Percentiles rank a stretch among this genome's conserved stretches.
phyloP scores from a whole-genome alignment of 768 basidiomycete genomes.

The Chalciporus piperatus region DNA sequence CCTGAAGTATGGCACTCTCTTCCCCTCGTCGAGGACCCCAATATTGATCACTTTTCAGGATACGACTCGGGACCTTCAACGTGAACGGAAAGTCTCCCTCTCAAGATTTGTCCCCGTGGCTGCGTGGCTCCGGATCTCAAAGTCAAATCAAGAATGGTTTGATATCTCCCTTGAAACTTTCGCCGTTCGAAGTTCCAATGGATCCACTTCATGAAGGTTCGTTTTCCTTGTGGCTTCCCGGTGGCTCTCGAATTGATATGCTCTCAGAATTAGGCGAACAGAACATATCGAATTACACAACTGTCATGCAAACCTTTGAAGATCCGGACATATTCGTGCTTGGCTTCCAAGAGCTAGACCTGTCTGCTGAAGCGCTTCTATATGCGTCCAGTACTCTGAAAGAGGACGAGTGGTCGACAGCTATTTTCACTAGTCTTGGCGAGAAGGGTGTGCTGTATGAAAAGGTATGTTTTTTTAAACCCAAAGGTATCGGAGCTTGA shows the following conservation, averaged over 20 bases:
- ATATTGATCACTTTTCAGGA: slow-evolving; percentile 33
- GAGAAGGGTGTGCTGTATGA: slow-evolving; percentile 60
- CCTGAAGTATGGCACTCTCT: slow-evolving; percentile 19
- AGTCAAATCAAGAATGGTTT: slow-evolving; percentile 10
- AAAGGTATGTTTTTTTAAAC: slow-evolving; percentile 45
- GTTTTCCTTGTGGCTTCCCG: neutral
- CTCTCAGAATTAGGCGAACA: slow-evolving; percentile 10
- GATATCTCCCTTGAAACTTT: slow-evolving; percentile 37
- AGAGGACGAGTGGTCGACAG: slow-evolving; percentile 70
- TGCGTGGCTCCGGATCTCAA: slow-evolving; percentile 33
- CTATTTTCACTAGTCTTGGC: slow-evolving; percentile 68
- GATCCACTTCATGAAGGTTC: slow-evolving; percentile 24
- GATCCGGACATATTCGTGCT: slow-evolving; percentile 72
- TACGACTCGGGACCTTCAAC: slow-evolving; percentile 81
- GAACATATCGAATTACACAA: neutral
- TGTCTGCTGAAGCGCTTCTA: slow-evolving; percentile 73
- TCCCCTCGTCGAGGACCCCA: neutral
- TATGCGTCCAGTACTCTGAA: slow-evolving; percentile 60
- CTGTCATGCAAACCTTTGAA: slow-evolving; percentile 22
- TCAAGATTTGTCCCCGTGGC: slow-evolving; percentile 69
- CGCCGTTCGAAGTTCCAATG: slow-evolving; percentile 31
- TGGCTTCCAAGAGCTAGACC: slow-evolving; percentile 79
- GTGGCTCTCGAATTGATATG: neutral
- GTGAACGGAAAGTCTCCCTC: slow-evolving; percentile 77
- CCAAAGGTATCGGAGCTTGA: neutral